Evolutionary conservation across 2,329 filamentous ascomycete species (phyloP).

Genomic region (Sarocladium strictum): DNA sequence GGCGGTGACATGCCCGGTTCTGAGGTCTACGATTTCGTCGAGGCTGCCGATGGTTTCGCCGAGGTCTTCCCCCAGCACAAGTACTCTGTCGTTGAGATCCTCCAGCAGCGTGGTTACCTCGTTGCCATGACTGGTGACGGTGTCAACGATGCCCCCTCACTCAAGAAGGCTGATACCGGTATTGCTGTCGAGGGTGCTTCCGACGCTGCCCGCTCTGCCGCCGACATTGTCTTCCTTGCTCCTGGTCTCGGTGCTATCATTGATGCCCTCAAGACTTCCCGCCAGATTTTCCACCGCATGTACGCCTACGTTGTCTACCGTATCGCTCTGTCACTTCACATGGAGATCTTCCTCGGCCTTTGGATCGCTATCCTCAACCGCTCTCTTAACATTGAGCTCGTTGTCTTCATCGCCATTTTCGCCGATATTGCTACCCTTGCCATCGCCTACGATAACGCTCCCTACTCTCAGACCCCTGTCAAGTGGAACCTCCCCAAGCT

Average conservation of each 20-base stretch:
- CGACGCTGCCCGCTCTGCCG: conserved; percentile 83
- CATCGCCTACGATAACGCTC: conserved; percentile 90
- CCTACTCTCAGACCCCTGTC: conserved; percentile 77
- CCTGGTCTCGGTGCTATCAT: conserved; percentile 90
- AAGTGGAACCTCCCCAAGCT: conserved; percentile 95
- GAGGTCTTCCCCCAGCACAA: conserved; percentile 95
- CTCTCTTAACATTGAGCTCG: conserved; percentile 76
- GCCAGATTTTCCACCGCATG: conserved; percentile 96
- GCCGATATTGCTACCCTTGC: conserved; percentile 88
- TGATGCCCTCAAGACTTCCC: conserved; percentile 85
- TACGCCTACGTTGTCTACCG: conserved; percentile 94
- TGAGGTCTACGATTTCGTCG: conserved; percentile 91
- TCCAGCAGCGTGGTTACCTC: conserved; percentile 87
- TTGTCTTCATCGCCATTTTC: conserved; percentile 93
- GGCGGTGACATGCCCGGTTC: conserved; percentile 91
- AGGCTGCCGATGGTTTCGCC: conserved; percentile 90
- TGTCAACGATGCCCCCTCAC: conserved; percentile 87
- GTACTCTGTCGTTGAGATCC: conserved; percentile 88
- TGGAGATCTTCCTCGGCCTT: conserved; percentile 85
- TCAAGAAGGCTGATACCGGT: conserved; percentile 95
- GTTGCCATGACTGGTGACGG: conserved; percentile 96
- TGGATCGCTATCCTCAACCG: conserved; percentile 88
- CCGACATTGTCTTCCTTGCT: conserved; percentile 90
- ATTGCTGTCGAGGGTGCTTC: conserved; percentile 91
- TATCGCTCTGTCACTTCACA: conserved; percentile 84